Evolutionary conservation across 1,284 basidiomycete genomes (phyloP), one percentile per base, ranked within the genome.

Genomic region (Heimioporus punctisporus): DNA sequence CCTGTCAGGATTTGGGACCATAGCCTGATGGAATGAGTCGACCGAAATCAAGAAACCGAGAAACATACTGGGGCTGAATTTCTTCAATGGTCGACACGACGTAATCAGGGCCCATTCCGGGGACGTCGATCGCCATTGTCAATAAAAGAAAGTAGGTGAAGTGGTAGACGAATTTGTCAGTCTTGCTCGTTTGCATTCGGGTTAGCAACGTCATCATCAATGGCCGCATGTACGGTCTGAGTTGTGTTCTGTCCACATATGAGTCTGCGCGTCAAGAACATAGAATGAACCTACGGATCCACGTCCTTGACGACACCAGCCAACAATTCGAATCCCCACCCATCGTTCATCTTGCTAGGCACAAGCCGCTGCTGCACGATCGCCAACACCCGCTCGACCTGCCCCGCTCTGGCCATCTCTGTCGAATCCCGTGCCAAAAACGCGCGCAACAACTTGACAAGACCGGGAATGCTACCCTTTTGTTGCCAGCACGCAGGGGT

Each of bases 381-480:
- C 42, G 93, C 97, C 39, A 98, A 76, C 23, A 98, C 84, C 10
- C 86, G 83, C 30, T 85, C 83, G 23, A 97, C 75, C 66, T 97
- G 94, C 2, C 88, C 88, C 19, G 82, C 77, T 9, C 77, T 78
- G n/a, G 90, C 80, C 75, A 98, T 91, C 58, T 85, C 74, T 2
- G 68, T 64, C 0, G 85, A 80, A 54, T 94, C 95, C 26, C 89
- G 83, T 3, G 79, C 74, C 14, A 99, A 76, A 74, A 95, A 96
- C 1, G 95, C 93, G 58, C 89, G 88, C 52, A 98, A 79, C 11
- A 98, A 78, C 58, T 93, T 87, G 11, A 97, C 95, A 2, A 99
- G 82, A 3, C 95, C 96, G 0, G 97, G 97, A 24, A 99, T 88
- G 65, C 92, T 97, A n/a, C 97, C 97, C 60, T 96, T 90, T 67